phyloP scores from a whole-genome alignment of 2,329 filamentous ascomycete species.

The Pseudogymnoascus sp. region DNA sequence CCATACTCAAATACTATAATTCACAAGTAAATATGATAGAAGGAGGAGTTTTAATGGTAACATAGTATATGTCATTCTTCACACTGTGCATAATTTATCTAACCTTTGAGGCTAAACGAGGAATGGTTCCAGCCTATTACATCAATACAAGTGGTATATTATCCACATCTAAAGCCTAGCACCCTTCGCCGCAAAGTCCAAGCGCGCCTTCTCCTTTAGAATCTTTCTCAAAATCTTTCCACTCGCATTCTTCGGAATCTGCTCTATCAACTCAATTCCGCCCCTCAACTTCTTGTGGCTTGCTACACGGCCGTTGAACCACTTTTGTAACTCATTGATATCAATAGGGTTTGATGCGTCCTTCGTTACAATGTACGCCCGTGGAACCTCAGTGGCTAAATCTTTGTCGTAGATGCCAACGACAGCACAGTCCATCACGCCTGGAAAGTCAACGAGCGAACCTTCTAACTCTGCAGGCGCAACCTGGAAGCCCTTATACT shows the following conservation, averaged over 20 bases:
- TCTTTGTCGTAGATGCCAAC: neutral
- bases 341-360: neutral
- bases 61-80: neutral
- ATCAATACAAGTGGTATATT: neutral
- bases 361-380: neutral
- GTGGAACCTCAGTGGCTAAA: neutral
- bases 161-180: neutral
- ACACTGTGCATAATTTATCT: neutral
- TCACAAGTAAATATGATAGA: neutral
- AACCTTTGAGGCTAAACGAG: neutral
- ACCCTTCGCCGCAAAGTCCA: neutral
- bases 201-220: slow-evolving; percentile 36
- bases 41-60: neutral
- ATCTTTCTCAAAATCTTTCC: slow-evolving; percentile 55
- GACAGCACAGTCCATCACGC: neutral
- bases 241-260: slow-evolving; percentile 54
- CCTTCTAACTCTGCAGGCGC: slow-evolving; percentile 40
- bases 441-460: neutral
- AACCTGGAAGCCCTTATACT: slow-evolving; percentile 41
- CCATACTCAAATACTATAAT: too few species aligned
- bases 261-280: slow-evolving; percentile 41
- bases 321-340: neutral
- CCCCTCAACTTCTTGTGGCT: slow-evolving; percentile 46
- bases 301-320: neutral
- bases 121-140: neutral